Evolutionary conservation across 2,329 filamentous ascomycete species (phyloP).

Genomic region (Cladosporium sp.): DNA sequence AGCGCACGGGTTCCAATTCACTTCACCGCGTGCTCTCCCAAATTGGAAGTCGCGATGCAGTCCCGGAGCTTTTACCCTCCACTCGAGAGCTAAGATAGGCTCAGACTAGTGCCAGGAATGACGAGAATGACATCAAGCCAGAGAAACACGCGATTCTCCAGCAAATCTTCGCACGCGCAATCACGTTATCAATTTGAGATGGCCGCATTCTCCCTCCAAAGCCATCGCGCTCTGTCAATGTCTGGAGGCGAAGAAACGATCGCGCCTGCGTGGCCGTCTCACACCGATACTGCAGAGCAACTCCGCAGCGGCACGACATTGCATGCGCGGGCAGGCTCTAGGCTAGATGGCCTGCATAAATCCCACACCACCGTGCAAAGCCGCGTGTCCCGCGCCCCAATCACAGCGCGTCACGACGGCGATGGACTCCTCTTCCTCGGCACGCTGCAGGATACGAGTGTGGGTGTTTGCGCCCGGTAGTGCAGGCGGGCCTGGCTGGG

Average conservation of each 20-base stretch:
- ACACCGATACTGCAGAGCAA: slow-evolving; percentile 2
- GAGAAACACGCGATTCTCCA: too few species aligned
- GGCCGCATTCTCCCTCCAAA: too few species aligned
- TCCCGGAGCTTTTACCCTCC: slow-evolving; percentile 2
- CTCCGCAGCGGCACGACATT: neutral
- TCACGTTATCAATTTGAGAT: neutral
- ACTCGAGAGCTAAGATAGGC: neutral
- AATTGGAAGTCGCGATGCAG: neutral
- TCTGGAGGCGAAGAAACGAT: too few species aligned
- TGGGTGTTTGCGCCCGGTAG: neutral
- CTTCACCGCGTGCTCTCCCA: too few species aligned
- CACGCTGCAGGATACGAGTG: neutral
- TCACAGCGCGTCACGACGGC: neutral
- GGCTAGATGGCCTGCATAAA: neutral
- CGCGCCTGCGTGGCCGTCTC: neutral
- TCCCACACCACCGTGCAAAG: too few species aligned
- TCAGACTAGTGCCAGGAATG: too few species aligned
- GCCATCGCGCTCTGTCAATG: too few species aligned
- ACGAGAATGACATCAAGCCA: slow-evolving; percentile 4
- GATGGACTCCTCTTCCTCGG: neutral
- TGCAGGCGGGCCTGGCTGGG: neutral
- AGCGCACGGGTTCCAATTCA: too few species aligned
- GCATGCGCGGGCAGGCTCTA: slow-evolving; percentile 1
- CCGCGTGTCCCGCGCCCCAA: slow-evolving; percentile 5
- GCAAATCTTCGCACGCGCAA: slow-evolving; percentile 1